Percentiles rank a stretch among this genome's conserved stretches.
Conservation (phyloP, 2,329 filamentous ascomycete species). For the Fusarium annulatum region DNA sequence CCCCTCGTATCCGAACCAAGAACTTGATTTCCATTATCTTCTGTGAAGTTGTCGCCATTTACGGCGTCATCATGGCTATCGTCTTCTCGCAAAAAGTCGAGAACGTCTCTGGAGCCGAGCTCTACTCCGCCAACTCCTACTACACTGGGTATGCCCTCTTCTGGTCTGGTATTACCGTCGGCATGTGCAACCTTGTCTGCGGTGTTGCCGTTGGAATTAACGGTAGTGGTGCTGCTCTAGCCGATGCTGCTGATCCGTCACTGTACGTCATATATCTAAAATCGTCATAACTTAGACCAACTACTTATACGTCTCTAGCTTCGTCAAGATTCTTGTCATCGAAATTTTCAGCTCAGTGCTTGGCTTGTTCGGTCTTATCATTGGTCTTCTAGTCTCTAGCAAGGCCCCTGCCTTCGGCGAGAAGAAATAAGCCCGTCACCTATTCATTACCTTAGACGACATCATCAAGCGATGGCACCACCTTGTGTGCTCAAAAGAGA, state of each 20-base stretch:
- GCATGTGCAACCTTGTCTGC: constrained; percentile 94
- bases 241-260: constrained; percentile 91
- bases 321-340: constrained; percentile 98
- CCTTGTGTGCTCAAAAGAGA: constrained; percentile 38
- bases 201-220: constrained; percentile 98
- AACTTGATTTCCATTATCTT: constrained; percentile 99
- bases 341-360: constrained; percentile 99
- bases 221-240: constrained; percentile 93
- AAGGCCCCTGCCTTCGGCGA: constrained; percentile 81
- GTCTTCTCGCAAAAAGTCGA: constrained; percentile 93
- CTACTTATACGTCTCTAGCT: constrained; percentile 64
- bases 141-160: constrained; percentile 97
- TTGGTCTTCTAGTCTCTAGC: constrained; percentile 87
- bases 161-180: constrained; percentile 95
- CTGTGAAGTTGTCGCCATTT: constrained; percentile 99
- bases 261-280: constrained; percentile 69
- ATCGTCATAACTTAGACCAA: background rate
- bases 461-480: constrained; percentile 31
- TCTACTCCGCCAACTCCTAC: constrained; percentile 82
- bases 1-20: constrained; percentile 97
- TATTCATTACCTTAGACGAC: constrained; percentile 25
- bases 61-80: constrained; percentile 99
- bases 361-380: constrained; percentile 94
- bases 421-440: constrained; percentile 30
- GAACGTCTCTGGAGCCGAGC: constrained; percentile 68